Conservation (phyloP, 2,329 filamentous ascomycete genomes). For the Gnomoniopsis smithogilvyi region DNA sequence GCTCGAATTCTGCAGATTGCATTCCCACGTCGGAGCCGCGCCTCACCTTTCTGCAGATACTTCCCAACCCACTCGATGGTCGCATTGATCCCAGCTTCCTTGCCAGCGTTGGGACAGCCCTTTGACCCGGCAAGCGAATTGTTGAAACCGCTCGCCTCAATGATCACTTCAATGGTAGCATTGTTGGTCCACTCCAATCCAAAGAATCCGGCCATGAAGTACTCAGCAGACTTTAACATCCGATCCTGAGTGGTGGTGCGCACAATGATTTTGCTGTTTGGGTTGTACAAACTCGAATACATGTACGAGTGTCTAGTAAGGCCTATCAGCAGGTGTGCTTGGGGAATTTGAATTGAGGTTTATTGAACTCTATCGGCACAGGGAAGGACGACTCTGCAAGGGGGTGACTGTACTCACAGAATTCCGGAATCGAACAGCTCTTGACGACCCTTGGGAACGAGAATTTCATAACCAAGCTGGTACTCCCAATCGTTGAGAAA, state of each 20-base stretch:
- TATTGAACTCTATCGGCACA: too few species aligned
- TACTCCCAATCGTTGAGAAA: slow-evolving; percentile 71
- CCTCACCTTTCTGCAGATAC: slow-evolving; percentile 59
- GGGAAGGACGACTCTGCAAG: too few species aligned
- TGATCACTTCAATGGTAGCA: slow-evolving; percentile 68
- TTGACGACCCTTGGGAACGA: slow-evolving; percentile 67
- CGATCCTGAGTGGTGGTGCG: slow-evolving; percentile 74
- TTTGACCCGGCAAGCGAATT: slow-evolving; percentile 68
- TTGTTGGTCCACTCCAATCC: slow-evolving; percentile 71
- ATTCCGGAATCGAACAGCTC: slow-evolving; percentile 68
- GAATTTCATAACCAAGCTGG: slow-evolving; percentile 65
- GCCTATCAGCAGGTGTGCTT: too few species aligned
- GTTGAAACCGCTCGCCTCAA: slow-evolving; percentile 62
- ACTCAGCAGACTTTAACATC: slow-evolving; percentile 74
- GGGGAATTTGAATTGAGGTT: too few species aligned
- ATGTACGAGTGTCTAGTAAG: slow-evolving; percentile 59
- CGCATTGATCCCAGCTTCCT: slow-evolving; percentile 52
- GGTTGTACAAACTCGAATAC: slow-evolving; percentile 69
- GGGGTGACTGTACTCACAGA: slow-evolving; percentile 27
- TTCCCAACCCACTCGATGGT: slow-evolving; percentile 56
- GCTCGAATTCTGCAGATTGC: background rate
- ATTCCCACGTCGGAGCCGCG: background rate
- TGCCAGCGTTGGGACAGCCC: slow-evolving; percentile 61
- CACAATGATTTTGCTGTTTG: slow-evolving; percentile 68
- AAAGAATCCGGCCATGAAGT: slow-evolving; percentile 78